These are phyloP conservation scores for Zoysia pacifica DNA, from an alignment of 176 grass and related monocot genomes.

Conservation along the genomic window DNA sequence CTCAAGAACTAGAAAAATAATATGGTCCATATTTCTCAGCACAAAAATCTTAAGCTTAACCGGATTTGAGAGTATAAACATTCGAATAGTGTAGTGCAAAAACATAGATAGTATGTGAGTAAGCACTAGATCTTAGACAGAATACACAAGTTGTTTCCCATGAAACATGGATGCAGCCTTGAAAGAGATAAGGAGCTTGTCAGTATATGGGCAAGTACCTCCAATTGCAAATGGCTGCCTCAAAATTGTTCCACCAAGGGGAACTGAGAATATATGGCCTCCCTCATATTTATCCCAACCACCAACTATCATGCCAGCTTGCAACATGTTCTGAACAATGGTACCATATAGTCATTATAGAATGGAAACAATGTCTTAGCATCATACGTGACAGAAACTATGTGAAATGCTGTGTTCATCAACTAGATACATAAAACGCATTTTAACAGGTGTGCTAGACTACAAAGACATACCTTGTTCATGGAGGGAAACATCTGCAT, in stretches of 20 bases:
- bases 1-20: neutral
- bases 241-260: slow-evolving; percentile 90
- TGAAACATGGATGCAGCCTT: neutral
- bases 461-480: slow-evolving; percentile 72
- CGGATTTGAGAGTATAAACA: neutral
- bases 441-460: neutral
- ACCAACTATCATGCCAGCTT: slow-evolving; percentile 95
- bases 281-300: slow-evolving; percentile 99
- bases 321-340: slow-evolving; percentile 75
- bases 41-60: slow-evolving; percentile 1
- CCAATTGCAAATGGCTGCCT: slow-evolving; percentile 91
- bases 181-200: neutral
- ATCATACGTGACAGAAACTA: neutral
- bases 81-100: neutral
- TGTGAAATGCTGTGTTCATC: neutral
- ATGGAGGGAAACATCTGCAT: slow-evolving; percentile 14
- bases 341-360: slow-evolving; percentile 12
- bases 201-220: slow-evolving; percentile 40
- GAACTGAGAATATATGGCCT: slow-evolving; percentile 89
- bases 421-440: neutral
- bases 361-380: neutral
- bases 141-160: neutral
- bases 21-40: neutral
- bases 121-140: neutral
- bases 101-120: neutral